Conservation (phyloP, 2,329 filamentous ascomycete species). For the Colletotrichum spinosum region DNA sequence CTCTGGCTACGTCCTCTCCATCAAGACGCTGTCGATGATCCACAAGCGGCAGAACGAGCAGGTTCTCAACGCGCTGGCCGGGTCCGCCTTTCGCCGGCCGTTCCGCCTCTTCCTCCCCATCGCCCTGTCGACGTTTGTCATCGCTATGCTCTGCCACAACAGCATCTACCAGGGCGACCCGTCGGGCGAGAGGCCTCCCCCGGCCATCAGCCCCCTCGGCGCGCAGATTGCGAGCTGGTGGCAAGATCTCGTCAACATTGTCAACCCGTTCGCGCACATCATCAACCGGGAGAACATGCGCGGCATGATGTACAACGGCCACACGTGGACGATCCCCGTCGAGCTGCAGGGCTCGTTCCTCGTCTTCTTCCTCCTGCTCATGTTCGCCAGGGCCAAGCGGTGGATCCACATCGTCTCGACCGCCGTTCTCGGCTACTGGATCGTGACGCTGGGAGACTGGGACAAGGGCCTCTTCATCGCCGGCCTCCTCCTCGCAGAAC, state of each 20-base stretch:
- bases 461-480: slow-evolving; percentile 38
- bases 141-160: slow-evolving; percentile 45
- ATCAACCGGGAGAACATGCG: slow-evolving; percentile 17
- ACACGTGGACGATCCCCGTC: slow-evolving; percentile 72
- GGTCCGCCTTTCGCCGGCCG: slow-evolving; percentile 62
- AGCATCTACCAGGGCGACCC: slow-evolving; percentile 14
- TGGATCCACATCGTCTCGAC: slow-evolving; percentile 55
- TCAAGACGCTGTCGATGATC: slow-evolving; percentile 60
- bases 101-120: slow-evolving; percentile 64
- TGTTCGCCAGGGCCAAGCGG: slow-evolving; percentile 55
- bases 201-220: slow-evolving; percentile 37
- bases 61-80: slow-evolving; percentile 58
- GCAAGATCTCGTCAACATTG: slow-evolving; percentile 43
- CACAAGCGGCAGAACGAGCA: slow-evolving; percentile 49
- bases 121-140: slow-evolving; percentile 60
- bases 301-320: slow-evolving; percentile 61
- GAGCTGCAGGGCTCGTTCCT: slow-evolving; percentile 69
- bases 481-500: slow-evolving; percentile 66
- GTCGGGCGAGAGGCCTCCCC: neutral
- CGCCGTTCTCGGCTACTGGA: slow-evolving; percentile 54
- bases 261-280: slow-evolving; percentile 31
- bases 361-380: slow-evolving; percentile 66
- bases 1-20: slow-evolving; percentile 70
- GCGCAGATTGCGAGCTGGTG: slow-evolving; percentile 61
- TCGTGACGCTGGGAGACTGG: slow-evolving; percentile 23